Percentiles rank a stretch among this genome's conserved stretches.
phyloP scores from a whole-genome alignment of 225 moss, liverwort and hornwort species.

The Antitrichia curtipendula region DNA sequence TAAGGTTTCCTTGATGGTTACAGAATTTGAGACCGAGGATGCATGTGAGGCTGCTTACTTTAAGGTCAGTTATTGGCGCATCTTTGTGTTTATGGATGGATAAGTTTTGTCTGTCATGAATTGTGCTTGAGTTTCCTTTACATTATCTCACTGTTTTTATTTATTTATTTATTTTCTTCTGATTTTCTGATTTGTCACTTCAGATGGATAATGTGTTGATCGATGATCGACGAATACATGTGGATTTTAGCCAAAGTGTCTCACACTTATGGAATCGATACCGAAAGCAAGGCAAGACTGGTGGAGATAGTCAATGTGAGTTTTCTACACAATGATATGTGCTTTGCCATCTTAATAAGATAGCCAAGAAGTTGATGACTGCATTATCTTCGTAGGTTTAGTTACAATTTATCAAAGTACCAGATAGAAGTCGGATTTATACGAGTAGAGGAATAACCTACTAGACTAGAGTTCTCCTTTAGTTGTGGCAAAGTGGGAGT shows the following conservation, averaged over 20 bases:
- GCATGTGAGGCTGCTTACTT: slow-evolving; percentile 92
- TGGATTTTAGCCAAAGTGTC: slow-evolving; percentile 99
- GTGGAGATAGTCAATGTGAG: slow-evolving; percentile 56
- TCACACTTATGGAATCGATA: slow-evolving; percentile 88
- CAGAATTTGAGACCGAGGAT: slow-evolving; percentile 90
- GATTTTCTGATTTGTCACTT: background rate
- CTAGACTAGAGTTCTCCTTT: background rate
- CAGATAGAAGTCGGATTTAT: background rate
- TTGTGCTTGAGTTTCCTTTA: background rate
- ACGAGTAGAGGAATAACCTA: background rate
- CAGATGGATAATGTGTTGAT: slow-evolving; percentile 99
- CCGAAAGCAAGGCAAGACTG: slow-evolving; percentile 73
- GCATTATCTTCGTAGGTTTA: background rate
- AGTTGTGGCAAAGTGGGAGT: background rate
- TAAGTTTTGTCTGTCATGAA: background rate
- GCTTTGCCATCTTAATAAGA: background rate
- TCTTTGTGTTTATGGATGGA: background rate
- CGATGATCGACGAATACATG: slow-evolving; percentile 97
- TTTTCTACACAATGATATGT: background rate
- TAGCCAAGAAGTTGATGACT: background rate
- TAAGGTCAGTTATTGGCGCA: slow-evolving; percentile 32
- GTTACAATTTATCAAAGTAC: background rate
- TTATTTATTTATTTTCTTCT: background rate
- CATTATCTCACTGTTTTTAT: background rate
- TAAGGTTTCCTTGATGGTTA: background rate